Percentiles rank a stretch among this genome's conserved stretches.
Evolutionary conservation across 225 moss, liverwort and hornwort genomes (phyloP).

Genomic region (Thuidium tamariscinum): DNA sequence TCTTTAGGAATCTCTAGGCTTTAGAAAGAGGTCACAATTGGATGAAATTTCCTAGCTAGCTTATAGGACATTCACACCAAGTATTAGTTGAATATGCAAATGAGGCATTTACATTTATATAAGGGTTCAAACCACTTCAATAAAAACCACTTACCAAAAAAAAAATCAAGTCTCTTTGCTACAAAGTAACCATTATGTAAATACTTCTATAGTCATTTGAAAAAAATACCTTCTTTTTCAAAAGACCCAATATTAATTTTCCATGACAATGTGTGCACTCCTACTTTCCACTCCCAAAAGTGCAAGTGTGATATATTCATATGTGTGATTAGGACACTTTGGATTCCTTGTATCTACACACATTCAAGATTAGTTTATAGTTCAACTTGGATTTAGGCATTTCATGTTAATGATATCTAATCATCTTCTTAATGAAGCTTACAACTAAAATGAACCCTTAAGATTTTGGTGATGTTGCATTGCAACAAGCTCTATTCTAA

Average conservation of each 20-base stretch:
- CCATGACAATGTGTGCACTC: no score
- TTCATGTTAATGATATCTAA: neutral
- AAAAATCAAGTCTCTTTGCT: neutral
- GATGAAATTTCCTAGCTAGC: neutral
- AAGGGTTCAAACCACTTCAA: neutral
- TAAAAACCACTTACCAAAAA: neutral
- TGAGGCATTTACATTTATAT: neutral
- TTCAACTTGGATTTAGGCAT: neutral
- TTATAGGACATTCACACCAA: neutral
- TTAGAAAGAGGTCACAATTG: neutral
- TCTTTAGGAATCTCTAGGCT: neutral
- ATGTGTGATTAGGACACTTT: neutral
- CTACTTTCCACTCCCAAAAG: neutral
- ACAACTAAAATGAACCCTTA: neutral
- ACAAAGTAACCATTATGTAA: no score
- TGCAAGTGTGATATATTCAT: no score
- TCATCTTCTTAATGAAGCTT: neutral
- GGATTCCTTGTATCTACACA: neutral
- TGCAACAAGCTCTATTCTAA: neutral
- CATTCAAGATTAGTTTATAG: neutral
- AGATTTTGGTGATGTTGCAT: neutral
- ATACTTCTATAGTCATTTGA: no score
- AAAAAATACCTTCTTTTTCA: no score
- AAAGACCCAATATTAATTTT: no score
- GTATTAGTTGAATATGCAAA: neutral